Evolutionary conservation across 345 rosid species (phyloP).

Genomic region (Aurinia saxatilis): DNA sequence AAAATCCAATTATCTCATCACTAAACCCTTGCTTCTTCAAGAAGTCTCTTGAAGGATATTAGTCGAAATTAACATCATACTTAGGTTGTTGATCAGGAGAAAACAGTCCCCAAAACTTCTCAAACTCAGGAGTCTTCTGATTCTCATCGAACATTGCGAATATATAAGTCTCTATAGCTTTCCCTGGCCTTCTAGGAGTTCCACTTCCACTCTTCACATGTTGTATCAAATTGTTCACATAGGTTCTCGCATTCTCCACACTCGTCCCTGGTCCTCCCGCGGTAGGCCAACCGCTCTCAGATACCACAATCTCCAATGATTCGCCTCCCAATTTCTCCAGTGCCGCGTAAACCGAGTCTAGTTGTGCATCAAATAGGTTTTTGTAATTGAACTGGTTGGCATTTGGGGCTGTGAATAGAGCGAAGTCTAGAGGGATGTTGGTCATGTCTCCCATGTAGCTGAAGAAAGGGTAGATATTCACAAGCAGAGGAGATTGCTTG

Average conservation of each 20-base stretch:
- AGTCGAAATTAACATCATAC: constrained; percentile 20
- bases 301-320: constrained; percentile 31
- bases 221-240: constrained; percentile 30
- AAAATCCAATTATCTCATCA: background rate
- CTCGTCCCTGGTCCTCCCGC: constrained; percentile 15
- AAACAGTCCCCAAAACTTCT: constrained; percentile 26
- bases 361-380: constrained; percentile 24
- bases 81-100: constrained; percentile 1
- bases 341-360: constrained; percentile 20
- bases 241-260: constrained; percentile 25
- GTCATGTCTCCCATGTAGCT: constrained; percentile 2
- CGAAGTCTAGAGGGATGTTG: constrained; percentile 30
- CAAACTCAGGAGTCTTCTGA: background rate
- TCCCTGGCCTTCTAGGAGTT: constrained; percentile 30
- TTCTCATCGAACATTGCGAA: constrained; percentile 39
- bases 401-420: constrained; percentile 25
- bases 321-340: constrained; percentile 30
- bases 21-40: background rate
- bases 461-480: constrained; percentile 40
- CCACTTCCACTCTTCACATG: constrained; percentile 35
- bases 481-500: constrained; percentile 36
- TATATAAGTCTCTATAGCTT: constrained; percentile 26
- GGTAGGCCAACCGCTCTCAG: constrained; percentile 40
- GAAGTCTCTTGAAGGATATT: too few relatives aligned
- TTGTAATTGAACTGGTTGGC: constrained; percentile 10